Conservation (phyloP, 176 grass and related monocot species). For the Eragrostis curvula region DNA sequence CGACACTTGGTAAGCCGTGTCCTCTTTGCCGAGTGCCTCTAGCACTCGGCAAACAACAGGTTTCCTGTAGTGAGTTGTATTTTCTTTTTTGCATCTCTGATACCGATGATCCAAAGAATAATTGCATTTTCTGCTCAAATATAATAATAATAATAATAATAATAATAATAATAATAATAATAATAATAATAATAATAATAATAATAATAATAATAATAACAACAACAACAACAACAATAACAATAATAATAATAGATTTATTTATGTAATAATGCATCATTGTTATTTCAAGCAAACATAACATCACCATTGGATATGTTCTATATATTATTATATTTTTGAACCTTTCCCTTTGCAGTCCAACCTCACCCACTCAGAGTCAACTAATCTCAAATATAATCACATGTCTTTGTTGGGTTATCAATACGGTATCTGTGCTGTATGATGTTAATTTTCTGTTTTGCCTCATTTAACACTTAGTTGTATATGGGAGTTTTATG, state of each 20-base stretch:
- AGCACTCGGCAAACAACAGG: no score
- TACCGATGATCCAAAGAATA: background rate
- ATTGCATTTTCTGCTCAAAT: background rate
- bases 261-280: background rate
- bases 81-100: background rate
- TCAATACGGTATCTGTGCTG: background rate
- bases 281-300: background rate
- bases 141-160: no score
- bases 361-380: background rate
- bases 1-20: no score
- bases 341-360: background rate
- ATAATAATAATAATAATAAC: no score
- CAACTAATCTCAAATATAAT: background rate
- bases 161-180: no score
- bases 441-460: background rate
- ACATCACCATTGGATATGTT: background rate
- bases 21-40: no score
- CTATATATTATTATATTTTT: background rate
- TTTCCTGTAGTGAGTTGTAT: no score
- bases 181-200: no score
- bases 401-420: background rate
- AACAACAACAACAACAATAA: no score
- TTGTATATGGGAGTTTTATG: background rate
- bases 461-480: background rate
- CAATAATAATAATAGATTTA: no score